A percentile compares a stretch with the other conserved stretches of the same genome.
These are phyloP conservation scores for Aspergillus saccharolyticus DNA, from an alignment of 495 filamentous ascomycete genomes.

Conservation along the genomic window DNA sequence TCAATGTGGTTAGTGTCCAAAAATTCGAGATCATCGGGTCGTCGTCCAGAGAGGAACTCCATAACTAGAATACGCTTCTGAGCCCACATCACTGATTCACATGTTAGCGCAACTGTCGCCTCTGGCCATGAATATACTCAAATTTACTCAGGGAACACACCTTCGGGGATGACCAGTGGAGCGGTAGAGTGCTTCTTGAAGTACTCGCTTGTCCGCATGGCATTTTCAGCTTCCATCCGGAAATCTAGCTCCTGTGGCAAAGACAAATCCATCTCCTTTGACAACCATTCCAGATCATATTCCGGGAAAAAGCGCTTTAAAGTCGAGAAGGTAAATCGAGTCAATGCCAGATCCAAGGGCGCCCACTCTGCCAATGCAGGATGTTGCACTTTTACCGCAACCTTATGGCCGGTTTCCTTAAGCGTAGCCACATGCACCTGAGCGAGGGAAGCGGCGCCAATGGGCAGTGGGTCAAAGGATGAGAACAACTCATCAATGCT, in stretches of 20 bases:
- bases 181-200: slow-evolving; percentile 64
- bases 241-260: slow-evolving; percentile 92
- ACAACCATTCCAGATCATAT: slow-evolving; percentile 95
- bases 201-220: slow-evolving; percentile 69
- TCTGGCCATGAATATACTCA: not conserved
- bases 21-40: slow-evolving; percentile 84
- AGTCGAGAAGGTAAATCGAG: slow-evolving; percentile 80
- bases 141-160: slow-evolving; percentile 26
- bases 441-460: slow-evolving; percentile 89
- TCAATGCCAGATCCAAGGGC: slow-evolving; percentile 80
- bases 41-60: slow-evolving; percentile 83
- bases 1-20: slow-evolving; percentile 82
- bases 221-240: slow-evolving; percentile 77
- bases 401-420: slow-evolving; percentile 76
- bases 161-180: slow-evolving; percentile 81
- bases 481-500: slow-evolving; percentile 78
- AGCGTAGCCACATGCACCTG: slow-evolving; percentile 92
- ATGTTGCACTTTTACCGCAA: slow-evolving; percentile 98
- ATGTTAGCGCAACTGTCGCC: slow-evolving; percentile 14
- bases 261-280: slow-evolving; percentile 85
- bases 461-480: slow-evolving; percentile 71
- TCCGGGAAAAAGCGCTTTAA: slow-evolving; percentile 93
- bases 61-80: slow-evolving; percentile 88
- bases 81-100: slow-evolving; percentile 75
- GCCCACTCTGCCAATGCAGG: slow-evolving; percentile 88